phyloP scores from a whole-genome alignment of 805 yeast genomes.

The Saccharomycopsis fodiens region DNA sequence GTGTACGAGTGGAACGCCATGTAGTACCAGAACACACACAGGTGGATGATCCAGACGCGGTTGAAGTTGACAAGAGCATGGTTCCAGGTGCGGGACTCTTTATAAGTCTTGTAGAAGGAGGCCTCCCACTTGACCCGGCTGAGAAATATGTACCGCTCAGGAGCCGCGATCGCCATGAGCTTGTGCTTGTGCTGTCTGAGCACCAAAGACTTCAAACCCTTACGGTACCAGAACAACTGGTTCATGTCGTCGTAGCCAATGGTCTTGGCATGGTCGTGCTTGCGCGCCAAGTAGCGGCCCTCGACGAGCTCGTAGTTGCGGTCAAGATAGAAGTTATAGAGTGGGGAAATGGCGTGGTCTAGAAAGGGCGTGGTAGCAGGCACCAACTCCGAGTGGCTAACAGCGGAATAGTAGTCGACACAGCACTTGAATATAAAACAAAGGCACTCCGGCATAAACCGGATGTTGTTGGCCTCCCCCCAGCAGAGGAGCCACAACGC shows the following conservation, averaged over 20 bases:
- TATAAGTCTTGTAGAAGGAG: constrained; percentile 67
- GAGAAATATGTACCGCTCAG: constrained; percentile 49
- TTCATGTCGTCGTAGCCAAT: constrained; percentile 90
- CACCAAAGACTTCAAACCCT: constrained; percentile 53
- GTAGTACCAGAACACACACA: constrained; percentile 70
- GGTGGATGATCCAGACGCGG: constrained; percentile 73
- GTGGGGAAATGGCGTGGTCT: constrained; percentile 67
- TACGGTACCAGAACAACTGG: constrained; percentile 77
- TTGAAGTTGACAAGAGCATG: constrained; percentile 69
- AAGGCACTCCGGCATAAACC: constrained; percentile 86
- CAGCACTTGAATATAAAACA: constrained; percentile 83
- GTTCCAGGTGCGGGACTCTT: constrained; percentile 69
- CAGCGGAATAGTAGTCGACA: constrained; percentile 53
- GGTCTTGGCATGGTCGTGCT: constrained; percentile 56
- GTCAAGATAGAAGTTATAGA: constrained; percentile 52
- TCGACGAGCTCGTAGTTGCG: constrained; percentile 42
- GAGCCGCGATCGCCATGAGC: constrained; percentile 46
- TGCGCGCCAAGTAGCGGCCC: constrained; percentile 39
- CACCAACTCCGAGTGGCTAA: constrained; percentile 35
- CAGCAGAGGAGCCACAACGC: constrained; percentile 68
- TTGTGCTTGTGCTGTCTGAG: constrained; percentile 36
- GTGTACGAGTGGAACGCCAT: constrained; percentile 63
- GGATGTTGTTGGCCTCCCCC: constrained; percentile 84
- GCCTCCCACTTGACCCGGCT: constrained; percentile 56
- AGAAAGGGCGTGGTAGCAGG: constrained; percentile 36